Base-by-base conservation (phyloP, 208 protist genomes). In the Crithidia bombi region DNA sequence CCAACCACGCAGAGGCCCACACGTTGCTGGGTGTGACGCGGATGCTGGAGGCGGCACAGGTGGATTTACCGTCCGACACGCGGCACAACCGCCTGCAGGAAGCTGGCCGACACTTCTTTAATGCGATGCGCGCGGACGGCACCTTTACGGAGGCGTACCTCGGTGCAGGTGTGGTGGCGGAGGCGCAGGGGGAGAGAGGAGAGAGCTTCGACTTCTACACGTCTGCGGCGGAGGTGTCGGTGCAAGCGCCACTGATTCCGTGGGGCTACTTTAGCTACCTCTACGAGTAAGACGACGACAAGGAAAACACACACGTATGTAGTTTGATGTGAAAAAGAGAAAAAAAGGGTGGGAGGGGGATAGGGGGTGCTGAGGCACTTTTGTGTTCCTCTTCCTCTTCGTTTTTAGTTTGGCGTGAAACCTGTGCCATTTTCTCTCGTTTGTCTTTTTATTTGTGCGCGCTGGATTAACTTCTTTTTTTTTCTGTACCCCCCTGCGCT, bases 181-280 rank as follows among this genome's bases (percentile, higher is more conserved):
- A 91, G 78, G 84, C 79, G 46, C 83, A 90, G 41, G 86, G 86
- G 0, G 81, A 79, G 35, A 63, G 68, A 32, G 74, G 81, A 38
- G 72, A 87, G 44, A 86, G 81, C 39, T 67, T 87, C 10, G 82
- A 89, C 39, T 83, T 86, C 54, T 85, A 85, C 65, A 61, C 84
- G n/a, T 84, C 84, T 3, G 89, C 86, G 1, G 70, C 86, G 23
- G 80, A 90, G 71, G 69, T 92, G 41, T 70, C 61, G 25, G 51
- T 57, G 38, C 67, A 71, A 3, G 79, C 82, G 32, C 84, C 89
- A 3, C 70, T 92, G 52, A 82, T 94, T 58, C 66, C 86, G 4
- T 90, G 84, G 61, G 61, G 80, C 36, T 79, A 75, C 49, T 87
- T 94, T 35, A 72, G 77, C 44, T 92, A 86, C 62, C 47, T 94